A percentile compares a stretch with the other conserved stretches of the same genome.
These are phyloP conservation scores for Corynascus novoguineensis DNA, from an alignment of 495 filamentous ascomycete species.

Conservation along the genomic window DNA sequence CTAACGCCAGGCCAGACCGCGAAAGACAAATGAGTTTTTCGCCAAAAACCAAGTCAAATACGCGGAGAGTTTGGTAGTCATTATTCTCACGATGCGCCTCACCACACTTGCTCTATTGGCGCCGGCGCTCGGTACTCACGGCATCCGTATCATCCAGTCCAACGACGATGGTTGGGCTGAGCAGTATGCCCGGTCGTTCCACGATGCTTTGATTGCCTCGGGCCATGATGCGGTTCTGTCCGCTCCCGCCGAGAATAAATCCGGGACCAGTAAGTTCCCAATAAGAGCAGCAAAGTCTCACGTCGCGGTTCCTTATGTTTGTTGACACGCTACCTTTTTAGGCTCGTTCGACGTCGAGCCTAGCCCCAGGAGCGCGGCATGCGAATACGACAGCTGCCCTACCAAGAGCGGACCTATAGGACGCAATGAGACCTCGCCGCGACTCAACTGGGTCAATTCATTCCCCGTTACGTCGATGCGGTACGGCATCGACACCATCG, in stretches of 20 bases:
- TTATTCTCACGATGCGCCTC: not conserved
- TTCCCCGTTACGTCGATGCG: constrained; percentile 61
- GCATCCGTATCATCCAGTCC: constrained; percentile 54
- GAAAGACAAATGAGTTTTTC: not conserved
- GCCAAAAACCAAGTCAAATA: no score
- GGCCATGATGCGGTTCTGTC: constrained; percentile 58
- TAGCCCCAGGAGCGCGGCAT: constrained; percentile 37
- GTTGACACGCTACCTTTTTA: constrained; percentile 20
- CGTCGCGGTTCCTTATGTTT: no score
- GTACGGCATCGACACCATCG: constrained; percentile 54
- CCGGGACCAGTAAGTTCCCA: constrained; percentile 49
- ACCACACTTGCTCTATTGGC: constrained; percentile 11
- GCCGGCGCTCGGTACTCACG: constrained; percentile 7
- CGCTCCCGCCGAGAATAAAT: constrained; percentile 59
- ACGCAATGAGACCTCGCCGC: constrained; percentile 49
- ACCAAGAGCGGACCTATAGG: constrained; percentile 50
- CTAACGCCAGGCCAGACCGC: not conserved
- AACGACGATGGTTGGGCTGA: constrained; percentile 74
- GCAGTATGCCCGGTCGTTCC: constrained; percentile 54
- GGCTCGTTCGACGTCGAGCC: constrained; percentile 52
- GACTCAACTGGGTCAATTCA: constrained; percentile 65
- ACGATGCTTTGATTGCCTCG: constrained; percentile 44
- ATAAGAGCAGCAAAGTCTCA: not conserved
- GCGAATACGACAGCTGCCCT: constrained; percentile 57
- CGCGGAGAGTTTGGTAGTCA: not conserved